phyloP scores from a whole-genome alignment of 1,284 basidiomycete species.

The Ceratobasidium theobromae region DNA sequence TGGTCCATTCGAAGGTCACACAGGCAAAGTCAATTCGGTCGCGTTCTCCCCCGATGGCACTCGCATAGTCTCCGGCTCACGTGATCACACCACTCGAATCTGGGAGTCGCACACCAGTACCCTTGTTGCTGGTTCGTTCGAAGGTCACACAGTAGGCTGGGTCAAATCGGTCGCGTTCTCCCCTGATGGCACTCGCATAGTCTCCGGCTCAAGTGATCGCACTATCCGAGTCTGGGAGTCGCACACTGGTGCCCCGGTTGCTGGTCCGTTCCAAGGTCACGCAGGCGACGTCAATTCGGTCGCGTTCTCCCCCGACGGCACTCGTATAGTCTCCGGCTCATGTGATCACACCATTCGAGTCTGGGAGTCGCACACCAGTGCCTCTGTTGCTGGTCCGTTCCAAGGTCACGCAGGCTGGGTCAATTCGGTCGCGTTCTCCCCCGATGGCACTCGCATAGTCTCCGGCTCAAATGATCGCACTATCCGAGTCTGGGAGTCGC shows the following conservation, averaged over 20 bases:
- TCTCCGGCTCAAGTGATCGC: slow-evolving; percentile 29
- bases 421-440: slow-evolving; percentile 5
- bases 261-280: too few relatives aligned
- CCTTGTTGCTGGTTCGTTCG: background rate
- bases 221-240: slow-evolving; percentile 32
- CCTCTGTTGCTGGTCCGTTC: background rate
- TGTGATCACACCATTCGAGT: background rate
- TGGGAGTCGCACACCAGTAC: background rate
- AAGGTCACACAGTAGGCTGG: background rate
- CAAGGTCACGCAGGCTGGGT: background rate
- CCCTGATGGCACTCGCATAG: slow-evolving; percentile 27
- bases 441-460: slow-evolving; percentile 5
- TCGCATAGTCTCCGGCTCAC: background rate
- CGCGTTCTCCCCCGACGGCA: slow-evolving; percentile 7
- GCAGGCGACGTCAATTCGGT: background rate
- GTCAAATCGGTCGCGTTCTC: slow-evolving; percentile 13
- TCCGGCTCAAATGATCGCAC: slow-evolving; percentile 3
- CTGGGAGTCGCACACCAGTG: background rate
- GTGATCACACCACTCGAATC: background rate
- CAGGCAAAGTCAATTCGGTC: background rate
- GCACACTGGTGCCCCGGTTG: too few relatives aligned
- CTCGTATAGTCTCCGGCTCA: slow-evolving; percentile 18
- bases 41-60: background rate
- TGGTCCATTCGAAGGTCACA: background rate
- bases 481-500: slow-evolving; percentile 8